These are phyloP conservation scores for Wickerhamiella azyma DNA, from an alignment of 805 yeast genomes.

Conservation along the genomic window DNA sequence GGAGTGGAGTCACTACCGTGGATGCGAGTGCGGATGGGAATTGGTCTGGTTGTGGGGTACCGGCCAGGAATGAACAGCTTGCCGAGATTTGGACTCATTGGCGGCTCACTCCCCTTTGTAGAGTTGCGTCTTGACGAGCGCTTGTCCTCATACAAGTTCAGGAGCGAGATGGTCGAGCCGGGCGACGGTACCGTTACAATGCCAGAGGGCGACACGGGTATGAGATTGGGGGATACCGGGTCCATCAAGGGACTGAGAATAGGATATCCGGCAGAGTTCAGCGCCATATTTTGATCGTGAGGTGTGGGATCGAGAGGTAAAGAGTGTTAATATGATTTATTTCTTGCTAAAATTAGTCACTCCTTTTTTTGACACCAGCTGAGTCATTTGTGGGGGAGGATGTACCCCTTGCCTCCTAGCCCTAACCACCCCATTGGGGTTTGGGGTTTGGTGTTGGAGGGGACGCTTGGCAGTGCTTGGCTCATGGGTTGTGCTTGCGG, in stretches of 20 bases:
- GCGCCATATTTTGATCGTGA: neutral
- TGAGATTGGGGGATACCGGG: constrained; percentile 4
- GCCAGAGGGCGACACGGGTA: constrained; percentile 1
- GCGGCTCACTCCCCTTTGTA: neutral
- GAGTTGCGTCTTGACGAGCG: neutral
- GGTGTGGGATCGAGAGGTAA: neutral
- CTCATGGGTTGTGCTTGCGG: no score
- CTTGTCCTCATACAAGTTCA: constrained; percentile 3
- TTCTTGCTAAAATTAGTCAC: neutral
- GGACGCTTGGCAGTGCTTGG: no score
- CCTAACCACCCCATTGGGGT: no score
- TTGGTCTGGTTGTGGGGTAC: constrained; percentile 1
- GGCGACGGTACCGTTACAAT: neutral
- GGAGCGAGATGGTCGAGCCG: constrained; percentile 2
- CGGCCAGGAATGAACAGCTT: neutral
- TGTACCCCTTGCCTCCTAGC: no score
- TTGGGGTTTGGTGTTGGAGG: no score
- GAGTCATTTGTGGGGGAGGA: no score
- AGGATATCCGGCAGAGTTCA: neutral
- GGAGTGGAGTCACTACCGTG: constrained; percentile 1
- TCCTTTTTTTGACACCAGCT: neutral
- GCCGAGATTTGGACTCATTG: neutral
- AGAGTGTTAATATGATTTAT: neutral
- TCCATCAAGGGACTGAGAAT: neutral
- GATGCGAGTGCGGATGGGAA: constrained; percentile 5